These are phyloP conservation scores for Helichrysum umbraculigerum DNA, from an alignment of 129 eudicot species.

Conservation along the genomic window DNA sequence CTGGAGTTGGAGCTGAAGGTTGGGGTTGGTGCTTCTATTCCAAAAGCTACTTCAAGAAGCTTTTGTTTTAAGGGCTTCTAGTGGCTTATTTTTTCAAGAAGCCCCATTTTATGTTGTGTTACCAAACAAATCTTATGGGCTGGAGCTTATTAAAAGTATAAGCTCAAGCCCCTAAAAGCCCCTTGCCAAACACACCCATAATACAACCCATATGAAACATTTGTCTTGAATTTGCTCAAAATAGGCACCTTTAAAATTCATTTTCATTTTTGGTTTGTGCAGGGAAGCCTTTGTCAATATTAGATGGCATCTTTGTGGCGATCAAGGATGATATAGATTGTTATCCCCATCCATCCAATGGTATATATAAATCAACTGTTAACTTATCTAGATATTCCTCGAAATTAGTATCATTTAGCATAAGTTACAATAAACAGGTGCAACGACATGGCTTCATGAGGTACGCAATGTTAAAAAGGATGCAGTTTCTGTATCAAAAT, in stretches of 20 bases:
- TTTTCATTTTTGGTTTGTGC: slow-evolving; percentile 33
- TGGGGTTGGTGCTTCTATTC: too few relatives aligned
- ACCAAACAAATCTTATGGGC: too few relatives aligned
- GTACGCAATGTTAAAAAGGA: slow-evolving; percentile 68
- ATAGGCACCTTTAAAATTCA: background rate
- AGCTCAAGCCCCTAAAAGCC: too few relatives aligned
- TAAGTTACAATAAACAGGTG: slow-evolving; percentile 58
- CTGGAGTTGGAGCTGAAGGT: too few relatives aligned
- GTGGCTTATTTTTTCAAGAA: too few relatives aligned
- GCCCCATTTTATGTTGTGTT: too few relatives aligned
- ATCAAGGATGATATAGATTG: slow-evolving; percentile 98
- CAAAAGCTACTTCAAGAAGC: too few relatives aligned
- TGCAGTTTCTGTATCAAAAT: slow-evolving; percentile 80
- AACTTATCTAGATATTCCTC: slow-evolving; percentile 11
- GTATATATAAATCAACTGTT: slow-evolving; percentile 26
- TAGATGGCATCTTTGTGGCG: slow-evolving; percentile 95
- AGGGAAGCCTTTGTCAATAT: slow-evolving; percentile 81
- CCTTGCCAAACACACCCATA: background rate
- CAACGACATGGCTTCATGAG: slow-evolving; percentile 84
- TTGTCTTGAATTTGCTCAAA: slow-evolving; percentile 12
- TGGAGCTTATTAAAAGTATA: too few relatives aligned
- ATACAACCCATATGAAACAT: background rate
- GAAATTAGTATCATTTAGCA: slow-evolving; percentile 21
- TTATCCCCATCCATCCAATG: slow-evolving; percentile 85
- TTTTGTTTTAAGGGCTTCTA: too few relatives aligned